phyloP scores from a whole-genome alignment of 106 monocot genomes.

The Triglochin maritima region DNA sequence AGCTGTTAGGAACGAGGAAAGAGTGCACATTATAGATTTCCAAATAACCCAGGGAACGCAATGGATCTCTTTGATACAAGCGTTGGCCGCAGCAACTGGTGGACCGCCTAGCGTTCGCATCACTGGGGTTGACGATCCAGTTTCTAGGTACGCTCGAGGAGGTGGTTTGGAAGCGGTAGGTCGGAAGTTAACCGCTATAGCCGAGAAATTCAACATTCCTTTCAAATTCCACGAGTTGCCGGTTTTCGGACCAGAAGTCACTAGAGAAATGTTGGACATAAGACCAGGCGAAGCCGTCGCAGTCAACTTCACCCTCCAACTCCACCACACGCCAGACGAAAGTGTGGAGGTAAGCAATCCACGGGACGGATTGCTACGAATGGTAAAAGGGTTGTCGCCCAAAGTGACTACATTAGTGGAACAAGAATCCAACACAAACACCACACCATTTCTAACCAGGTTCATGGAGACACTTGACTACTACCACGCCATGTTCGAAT shows the following conservation, averaged over 20 bases:
- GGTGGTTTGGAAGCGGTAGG: constrained; percentile 39
- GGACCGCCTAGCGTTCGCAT: constrained; percentile 78
- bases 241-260: constrained; percentile 37
- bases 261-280: constrained; percentile 62
- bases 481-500: constrained; percentile 85
- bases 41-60: constrained; percentile 89
- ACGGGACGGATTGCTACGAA: constrained; percentile 70
- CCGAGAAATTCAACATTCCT: constrained; percentile 57
- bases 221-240: constrained; percentile 50
- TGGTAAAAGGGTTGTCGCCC: constrained; percentile 79
- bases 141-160: constrained; percentile 53
- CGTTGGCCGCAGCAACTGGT: constrained; percentile 62
- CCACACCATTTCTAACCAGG: constrained; percentile 60
- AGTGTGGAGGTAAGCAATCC: constrained; percentile 87
- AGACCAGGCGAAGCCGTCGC: constrained; percentile 64
- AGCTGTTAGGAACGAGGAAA: constrained; percentile 56
- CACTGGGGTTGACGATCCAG: constrained; percentile 73
- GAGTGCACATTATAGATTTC: constrained; percentile 78
- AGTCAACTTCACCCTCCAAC: constrained; percentile 74
- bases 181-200: constrained; percentile 38
- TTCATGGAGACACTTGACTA: constrained; percentile 75
- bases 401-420: constrained; percentile 77
- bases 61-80: constrained; percentile 83
- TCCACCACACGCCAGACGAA: constrained; percentile 90
- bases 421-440: constrained; percentile 72